Conservation (phyloP, 2,329 filamentous ascomycete species). For the Cryphonectria parasitica region DNA sequence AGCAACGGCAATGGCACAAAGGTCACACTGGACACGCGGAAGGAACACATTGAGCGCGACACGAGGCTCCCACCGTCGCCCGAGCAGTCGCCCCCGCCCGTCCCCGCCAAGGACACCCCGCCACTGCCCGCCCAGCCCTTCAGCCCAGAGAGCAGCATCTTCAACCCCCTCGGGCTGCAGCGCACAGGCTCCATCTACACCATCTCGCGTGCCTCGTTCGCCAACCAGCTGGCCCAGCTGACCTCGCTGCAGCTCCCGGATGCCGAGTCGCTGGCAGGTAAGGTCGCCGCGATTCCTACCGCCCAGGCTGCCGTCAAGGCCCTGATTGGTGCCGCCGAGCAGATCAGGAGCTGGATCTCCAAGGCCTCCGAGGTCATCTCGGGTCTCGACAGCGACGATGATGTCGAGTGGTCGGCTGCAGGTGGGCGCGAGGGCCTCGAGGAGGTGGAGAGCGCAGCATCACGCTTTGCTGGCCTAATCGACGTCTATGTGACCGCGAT, state of each 20-base stretch:
- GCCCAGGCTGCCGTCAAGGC: constrained; percentile 83
- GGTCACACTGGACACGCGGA: constrained; percentile 59
- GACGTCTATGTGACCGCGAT: constrained; percentile 94
- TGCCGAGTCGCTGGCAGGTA: constrained; percentile 79
- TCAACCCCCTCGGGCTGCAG: constrained; percentile 66
- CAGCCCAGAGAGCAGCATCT: constrained; percentile 63
- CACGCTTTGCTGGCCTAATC: constrained; percentile 84
- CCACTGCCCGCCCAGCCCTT: constrained; percentile 42
- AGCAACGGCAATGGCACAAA: constrained; percentile 70
- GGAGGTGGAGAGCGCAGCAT: constrained; percentile 74
- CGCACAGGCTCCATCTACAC: constrained; percentile 91
- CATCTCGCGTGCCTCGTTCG: constrained; percentile 87
- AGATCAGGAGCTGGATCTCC: constrained; percentile 91
- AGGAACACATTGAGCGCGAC: constrained; percentile 60
- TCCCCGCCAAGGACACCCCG: constrained; percentile 53
- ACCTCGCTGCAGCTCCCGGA: constrained; percentile 89
- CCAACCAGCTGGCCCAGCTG: constrained; percentile 88
- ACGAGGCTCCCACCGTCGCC: constrained; percentile 46
- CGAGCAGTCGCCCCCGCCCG: constrained; percentile 46
- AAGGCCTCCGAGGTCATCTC: constrained; percentile 89
- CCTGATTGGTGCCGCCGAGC: constrained; percentile 83
- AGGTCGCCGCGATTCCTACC: constrained; percentile 82
- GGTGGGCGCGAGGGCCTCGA: constrained; percentile 82
- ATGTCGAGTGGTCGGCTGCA: constrained; percentile 94
- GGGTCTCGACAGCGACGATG: constrained; percentile 91